Evolutionary conservation across 2,329 filamentous ascomycete genomes (phyloP).

Genomic region (Cordyceps pruinosa): DNA sequence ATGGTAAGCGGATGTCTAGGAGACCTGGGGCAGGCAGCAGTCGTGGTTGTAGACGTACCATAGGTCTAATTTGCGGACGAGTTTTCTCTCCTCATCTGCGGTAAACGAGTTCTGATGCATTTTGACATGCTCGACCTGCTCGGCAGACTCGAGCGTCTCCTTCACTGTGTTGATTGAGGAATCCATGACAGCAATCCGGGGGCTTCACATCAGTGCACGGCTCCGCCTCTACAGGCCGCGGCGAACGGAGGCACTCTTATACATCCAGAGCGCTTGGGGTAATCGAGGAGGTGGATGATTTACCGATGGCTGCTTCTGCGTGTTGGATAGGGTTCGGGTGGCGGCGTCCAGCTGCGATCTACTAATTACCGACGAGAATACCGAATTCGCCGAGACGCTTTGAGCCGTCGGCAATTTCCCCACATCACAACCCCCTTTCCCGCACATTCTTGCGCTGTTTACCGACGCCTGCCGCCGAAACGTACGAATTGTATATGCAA

Average conservation of each 20-base stretch:
- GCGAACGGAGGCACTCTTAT: not conserved
- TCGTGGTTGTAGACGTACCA: constrained; percentile 12
- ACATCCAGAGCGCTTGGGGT: not conserved
- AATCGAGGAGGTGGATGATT: no score
- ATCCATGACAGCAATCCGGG: not conserved
- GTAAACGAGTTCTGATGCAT: not conserved
- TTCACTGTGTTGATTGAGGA: not conserved
- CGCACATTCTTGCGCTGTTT: not conserved
- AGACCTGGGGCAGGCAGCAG: not conserved
- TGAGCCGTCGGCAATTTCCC: no score
- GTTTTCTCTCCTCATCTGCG: not conserved
- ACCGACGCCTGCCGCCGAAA: not conserved
- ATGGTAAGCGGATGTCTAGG: not conserved
- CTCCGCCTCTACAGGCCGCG: not conserved
- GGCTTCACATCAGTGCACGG: not conserved
- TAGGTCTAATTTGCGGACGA: constrained; percentile 13
- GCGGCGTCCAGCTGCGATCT: no score
- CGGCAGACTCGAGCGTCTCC: not conserved
- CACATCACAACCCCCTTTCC: not conserved
- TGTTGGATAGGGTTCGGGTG: no score
- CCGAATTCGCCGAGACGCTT: no score
- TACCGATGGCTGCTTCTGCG: no score
- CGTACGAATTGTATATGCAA: not conserved
- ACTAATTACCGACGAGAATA: no score
- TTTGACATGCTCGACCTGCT: not conserved